Conservation (phyloP, 176 grass and related monocot species). For the Saccharum spontaneum region DNA sequence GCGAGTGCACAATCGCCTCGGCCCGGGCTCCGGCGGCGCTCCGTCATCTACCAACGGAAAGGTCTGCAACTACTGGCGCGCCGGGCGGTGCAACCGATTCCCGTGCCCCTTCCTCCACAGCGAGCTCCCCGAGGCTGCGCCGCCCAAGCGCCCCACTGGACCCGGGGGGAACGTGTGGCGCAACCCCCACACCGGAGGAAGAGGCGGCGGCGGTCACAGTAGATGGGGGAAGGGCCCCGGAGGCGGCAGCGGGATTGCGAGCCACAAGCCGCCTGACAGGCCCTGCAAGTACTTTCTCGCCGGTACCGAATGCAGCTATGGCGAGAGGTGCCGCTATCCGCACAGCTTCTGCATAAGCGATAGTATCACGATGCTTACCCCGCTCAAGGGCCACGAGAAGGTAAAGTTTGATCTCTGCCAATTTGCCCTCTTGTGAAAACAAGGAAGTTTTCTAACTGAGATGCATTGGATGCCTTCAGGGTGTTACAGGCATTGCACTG, state of each 20-base stretch:
- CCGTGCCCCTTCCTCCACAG: constrained; percentile 92
- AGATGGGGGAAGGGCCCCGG: constrained; percentile 80
- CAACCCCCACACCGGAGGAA: constrained; percentile 52
- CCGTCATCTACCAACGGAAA: constrained; percentile 43
- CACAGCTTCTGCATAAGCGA: constrained; percentile 76
- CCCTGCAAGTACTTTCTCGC: constrained; percentile 67
- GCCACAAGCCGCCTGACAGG: constrained; percentile 36
- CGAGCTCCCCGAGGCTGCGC: constrained; percentile 58
- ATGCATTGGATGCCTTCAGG: constrained; percentile 40
- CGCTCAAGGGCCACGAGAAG: constrained; percentile 80
- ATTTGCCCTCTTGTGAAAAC: constrained; percentile 1
- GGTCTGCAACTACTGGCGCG: constrained; percentile 85
- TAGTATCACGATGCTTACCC: constrained; percentile 67
- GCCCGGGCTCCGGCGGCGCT: constrained; percentile 28
- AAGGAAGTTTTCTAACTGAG: background rate
- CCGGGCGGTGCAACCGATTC: constrained; percentile 86
- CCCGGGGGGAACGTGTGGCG: constrained; percentile 55
- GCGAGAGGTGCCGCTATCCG: constrained; percentile 68
- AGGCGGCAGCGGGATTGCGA: constrained; percentile 24
- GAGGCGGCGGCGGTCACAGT: constrained; percentile 31
- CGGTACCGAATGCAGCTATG: constrained; percentile 62
- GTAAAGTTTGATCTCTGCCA: constrained; percentile 31
- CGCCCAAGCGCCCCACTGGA: constrained; percentile 40
- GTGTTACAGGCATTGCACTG: constrained; percentile 68
- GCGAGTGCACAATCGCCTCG: constrained; percentile 51